Base-by-base conservation (phyloP, 2,329 filamentous ascomycete species). In the Thelonectria rubi region DNA sequence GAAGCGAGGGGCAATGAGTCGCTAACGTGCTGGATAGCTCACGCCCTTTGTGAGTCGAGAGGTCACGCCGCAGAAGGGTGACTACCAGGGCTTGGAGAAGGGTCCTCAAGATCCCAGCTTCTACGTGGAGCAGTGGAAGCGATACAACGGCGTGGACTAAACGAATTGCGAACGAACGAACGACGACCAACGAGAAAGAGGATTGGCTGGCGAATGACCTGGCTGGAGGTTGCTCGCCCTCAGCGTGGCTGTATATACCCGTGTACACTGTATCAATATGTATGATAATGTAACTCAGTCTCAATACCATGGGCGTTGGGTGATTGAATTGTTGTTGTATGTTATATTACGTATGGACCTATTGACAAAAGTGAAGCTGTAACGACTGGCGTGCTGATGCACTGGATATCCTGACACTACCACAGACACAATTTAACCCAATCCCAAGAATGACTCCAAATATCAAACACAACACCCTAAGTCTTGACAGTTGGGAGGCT, bases 1-100 rank as follows among this genome's bases (percentile, higher is more conserved):
- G 26, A 21, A 17, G 18, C 9, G 24, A 21, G 17, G 18, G 14
- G n/a, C 14, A 2, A 18, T 15, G 20, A 7, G 4, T 14, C 8
- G 40, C 70, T 74, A 59, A 74, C 52, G 7, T 14, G 20, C 9
- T 30, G 57, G 42, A 50, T 60, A 95, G 92, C 85, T 96, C 72
- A 92, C 89, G 3, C 92, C 92, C 1, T 96, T 94, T 71, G 90
- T 95, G 53, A 87, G 88, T 59, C 81, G 81, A 51, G 84, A 84
- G 63, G 81, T 93, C 58, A 78, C 81, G 65, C 77, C 79, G 40
- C 74, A 79, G 20, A 79, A 78, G 53, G 88, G 87, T 49, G 79
- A 81, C 62, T 89, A 87, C 74, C 80, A 84, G 66, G 81, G 81
- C 21, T 60, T 80, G 34, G 79, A 82, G 34, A 72, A 72, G 65